Base-by-base conservation (phyloP, 2,329 filamentous ascomycete genomes). In the Microthyrium microscopicum region DNA sequence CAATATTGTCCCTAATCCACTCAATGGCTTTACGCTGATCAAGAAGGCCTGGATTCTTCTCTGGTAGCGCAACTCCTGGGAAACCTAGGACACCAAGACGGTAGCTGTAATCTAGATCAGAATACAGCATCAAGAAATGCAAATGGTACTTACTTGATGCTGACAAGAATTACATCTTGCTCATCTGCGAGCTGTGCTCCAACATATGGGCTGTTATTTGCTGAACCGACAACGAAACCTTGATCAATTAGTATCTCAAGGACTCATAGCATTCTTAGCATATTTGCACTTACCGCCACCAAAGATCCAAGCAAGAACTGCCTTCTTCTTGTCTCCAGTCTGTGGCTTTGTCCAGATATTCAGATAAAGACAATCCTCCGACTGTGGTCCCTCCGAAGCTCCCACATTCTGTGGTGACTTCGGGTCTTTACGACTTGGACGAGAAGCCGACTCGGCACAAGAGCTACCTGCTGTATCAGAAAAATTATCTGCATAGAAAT, bases 71-170 rank as follows among this genome's bases (percentile, higher is more conserved):
- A 3, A 52, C 47, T 15, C 64, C 60, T 1, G 71, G 52, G 43
- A 71, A 73, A 0, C 68, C 68, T 32, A 71, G 61, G 1, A 66
- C 47, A 35, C 68, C 68, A 1, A 72, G 47, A 3, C 68, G 61
- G 42, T 73, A 72, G 19, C 32, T 39, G 5, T 25, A 17, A 25
- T 36, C 5, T 11, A 21, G 8, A 34, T 12, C n/a, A 13, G 37
- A 33, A 26, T 26, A 17, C 46, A 3, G 51, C 51, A 1, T 56
- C 57, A 35, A n/a, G n/a, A n/a, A n/a, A 61, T 60, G 20, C 57
- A 57, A 26, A 61, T 58, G 37, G 61, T 2, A 60, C 56, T 39
- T 60, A 66, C 49, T 64, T 66, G 35, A 65, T 47, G 1, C 58
- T 58, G 2, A 66, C 55, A 1, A 66, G 46, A 3, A 67, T 44